Evolutionary conservation across 2,329 filamentous ascomycete species (phyloP).

Genomic region (Monosporascus sp.): DNA sequence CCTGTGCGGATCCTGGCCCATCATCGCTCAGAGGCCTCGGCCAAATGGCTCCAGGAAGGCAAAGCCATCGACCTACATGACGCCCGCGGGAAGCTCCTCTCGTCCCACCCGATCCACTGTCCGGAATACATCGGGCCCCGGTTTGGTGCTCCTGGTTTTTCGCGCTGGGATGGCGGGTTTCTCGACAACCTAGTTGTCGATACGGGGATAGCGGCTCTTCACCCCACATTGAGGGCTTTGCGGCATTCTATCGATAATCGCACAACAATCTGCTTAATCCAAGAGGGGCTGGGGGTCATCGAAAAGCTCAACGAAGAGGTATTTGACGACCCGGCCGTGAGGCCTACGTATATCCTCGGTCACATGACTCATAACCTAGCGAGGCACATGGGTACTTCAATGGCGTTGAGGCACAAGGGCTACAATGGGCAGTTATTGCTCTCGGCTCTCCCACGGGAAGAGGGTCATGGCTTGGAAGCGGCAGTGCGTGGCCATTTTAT

Average conservation of each 20-base stretch:
- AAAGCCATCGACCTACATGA: constrained; percentile 41
- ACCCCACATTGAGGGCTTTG: constrained; percentile 15
- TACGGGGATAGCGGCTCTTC: constrained; percentile 8
- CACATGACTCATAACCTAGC: constrained; percentile 41
- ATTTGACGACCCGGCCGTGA: constrained; percentile 59
- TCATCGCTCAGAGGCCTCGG: constrained; percentile 31
- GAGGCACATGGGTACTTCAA: constrained; percentile 12
- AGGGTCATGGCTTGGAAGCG: constrained; percentile 13
- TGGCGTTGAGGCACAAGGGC: constrained; percentile 38
- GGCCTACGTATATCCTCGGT: constrained; percentile 75
- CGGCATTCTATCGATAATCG: constrained; percentile 39
- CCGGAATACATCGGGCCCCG: constrained; percentile 15
- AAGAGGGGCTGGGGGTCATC: constrained; percentile 79
- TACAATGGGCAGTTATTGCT: constrained; percentile 10
- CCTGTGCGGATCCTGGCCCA: constrained; percentile 61
- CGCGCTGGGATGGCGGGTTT: background rate
- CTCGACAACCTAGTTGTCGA: constrained; percentile 23
- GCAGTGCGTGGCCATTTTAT: constrained; percentile 50
- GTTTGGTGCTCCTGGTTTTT: background rate
- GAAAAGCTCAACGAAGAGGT: constrained; percentile 68
- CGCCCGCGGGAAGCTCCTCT: constrained; percentile 30
- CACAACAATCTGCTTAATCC: constrained; percentile 71
- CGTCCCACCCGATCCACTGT: constrained; percentile 15
- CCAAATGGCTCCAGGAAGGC: constrained; percentile 41
- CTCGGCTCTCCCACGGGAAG: constrained; percentile 9